Base-by-base conservation (phyloP, 495 filamentous ascomycete genomes). In the Neurospora africana region DNA sequence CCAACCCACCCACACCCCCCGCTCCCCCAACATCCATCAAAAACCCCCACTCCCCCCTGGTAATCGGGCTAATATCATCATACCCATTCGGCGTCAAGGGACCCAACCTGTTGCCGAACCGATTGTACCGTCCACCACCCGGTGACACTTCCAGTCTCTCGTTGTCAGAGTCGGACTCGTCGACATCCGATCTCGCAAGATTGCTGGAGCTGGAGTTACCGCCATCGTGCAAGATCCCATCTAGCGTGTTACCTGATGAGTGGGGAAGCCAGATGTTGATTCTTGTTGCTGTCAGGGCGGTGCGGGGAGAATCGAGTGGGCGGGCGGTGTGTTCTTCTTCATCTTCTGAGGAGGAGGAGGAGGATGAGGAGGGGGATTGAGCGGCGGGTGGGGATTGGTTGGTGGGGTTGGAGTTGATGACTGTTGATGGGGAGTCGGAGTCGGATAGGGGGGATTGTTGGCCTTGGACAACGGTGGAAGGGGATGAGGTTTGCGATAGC, bases 31-130 rank as follows among this genome's bases (percentile, higher is more conserved):
- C 82, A 17, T 79, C 81, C 72, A 85, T 85, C 70, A 88, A 72
- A 70, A 86, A 85, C 17, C 84, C 83, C 86, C 86, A 88, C 78
- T 87, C 86, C 11, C 84, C 84, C 41, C 83, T 77, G 17, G 86
- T 88, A 19, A 85, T 82, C 15, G 86, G 86, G 37, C 84, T 86
- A 61, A 87, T 85, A 68, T 88, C 86, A 44, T 86, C 85, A 68
- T 84, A 85, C 41, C 81, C 82, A 73, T 88, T 87, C 10, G 86
- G 86, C 71, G 85, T 88, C 78, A 77, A 74, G 19, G 84, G 83
- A 7, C 81, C 83, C 8, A 82, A 47, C 36, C 38, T 68, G 36
- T 78, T 65, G 27, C 41, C 44, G 8, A 65, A 9, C 61, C 58
- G 69, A 61, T 69, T 71, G 58, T 21, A 41, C n/a, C 70, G 8